Conservation (phyloP, 225 moss, liverwort and hornwort genomes). For the Bryum argenteum region DNA sequence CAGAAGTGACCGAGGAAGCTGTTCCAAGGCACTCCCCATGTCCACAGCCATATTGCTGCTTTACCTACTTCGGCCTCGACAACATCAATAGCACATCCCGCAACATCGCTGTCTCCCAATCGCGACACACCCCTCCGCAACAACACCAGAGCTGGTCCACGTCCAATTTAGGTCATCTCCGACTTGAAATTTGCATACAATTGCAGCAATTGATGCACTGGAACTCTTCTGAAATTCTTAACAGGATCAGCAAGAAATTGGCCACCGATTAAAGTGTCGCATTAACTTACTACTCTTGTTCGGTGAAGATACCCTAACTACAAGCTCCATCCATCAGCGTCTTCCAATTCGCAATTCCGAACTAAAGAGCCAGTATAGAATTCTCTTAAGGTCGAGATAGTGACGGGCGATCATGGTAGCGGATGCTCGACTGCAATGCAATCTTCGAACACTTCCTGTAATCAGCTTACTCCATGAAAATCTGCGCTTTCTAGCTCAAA, state of each 20-base stretch:
- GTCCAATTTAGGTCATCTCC: conserved; percentile 14
- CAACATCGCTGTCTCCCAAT: background rate
- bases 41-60: conserved; percentile 33
- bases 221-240: background rate
- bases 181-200: background rate
- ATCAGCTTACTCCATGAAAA: conserved; percentile 13
- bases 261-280: background rate
- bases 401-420: background rate
- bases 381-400: conserved; percentile 4
- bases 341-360: too few relatives aligned
- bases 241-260: background rate
- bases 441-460: conserved; percentile 19
- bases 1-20: conserved; percentile 62
- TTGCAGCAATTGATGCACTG: background rate
- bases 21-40: conserved; percentile 56
- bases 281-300: background rate
- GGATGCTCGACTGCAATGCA: background rate
- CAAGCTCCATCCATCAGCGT: conserved; percentile 4
- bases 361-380: background rate
- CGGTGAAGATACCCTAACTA: conserved; percentile 11
- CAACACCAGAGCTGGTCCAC: background rate
- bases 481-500: background rate
- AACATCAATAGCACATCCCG: background rate
- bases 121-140: background rate
- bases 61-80: conserved; percentile 2